phyloP scores from a whole-genome alignment of 2,329 filamentous ascomycete species.

The Pseudopithomyces chartarum region DNA sequence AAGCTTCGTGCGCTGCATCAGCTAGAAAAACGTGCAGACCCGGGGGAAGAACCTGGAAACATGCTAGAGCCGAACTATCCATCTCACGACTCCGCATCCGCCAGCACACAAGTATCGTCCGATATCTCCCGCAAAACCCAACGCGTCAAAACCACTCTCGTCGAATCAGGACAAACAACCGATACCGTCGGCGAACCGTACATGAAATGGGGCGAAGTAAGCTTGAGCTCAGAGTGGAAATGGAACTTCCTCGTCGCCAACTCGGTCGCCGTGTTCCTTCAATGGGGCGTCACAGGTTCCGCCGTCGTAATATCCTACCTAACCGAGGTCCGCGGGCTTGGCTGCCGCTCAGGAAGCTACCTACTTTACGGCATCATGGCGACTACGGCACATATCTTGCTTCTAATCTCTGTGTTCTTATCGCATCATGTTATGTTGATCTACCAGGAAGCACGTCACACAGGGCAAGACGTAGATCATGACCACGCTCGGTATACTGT shows the following conservation, averaged over 20 bases:
- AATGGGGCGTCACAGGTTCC: not conserved
- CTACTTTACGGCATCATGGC: not conserved
- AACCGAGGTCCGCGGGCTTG: not conserved
- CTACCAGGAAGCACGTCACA: not conserved
- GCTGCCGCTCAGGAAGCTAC: not conserved
- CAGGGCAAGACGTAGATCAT: not conserved
- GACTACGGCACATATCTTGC: not conserved
- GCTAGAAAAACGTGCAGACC: not conserved
- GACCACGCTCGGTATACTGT: not conserved
- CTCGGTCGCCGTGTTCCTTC: not conserved
- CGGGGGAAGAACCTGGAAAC: not conserved
- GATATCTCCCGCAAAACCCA: not conserved
- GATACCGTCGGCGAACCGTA: not conserved
- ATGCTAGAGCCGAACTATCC: not conserved
- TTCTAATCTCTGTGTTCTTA: not conserved
- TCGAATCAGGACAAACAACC: not conserved
- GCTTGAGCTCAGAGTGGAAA: not conserved
- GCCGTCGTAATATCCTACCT: not conserved
- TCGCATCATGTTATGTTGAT: not conserved
- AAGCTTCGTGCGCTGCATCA: not conserved
- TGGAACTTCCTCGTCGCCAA: not conserved
- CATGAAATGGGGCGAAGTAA: not conserved
- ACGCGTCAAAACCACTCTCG: not conserved
- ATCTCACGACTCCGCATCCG: not conserved
- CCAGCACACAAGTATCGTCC: not conserved